Percentiles rank a stretch among this genome's conserved stretches.
Conservation (phyloP, 2,329 filamentous ascomycete genomes). For the Microdochium bolleyi region DNA sequence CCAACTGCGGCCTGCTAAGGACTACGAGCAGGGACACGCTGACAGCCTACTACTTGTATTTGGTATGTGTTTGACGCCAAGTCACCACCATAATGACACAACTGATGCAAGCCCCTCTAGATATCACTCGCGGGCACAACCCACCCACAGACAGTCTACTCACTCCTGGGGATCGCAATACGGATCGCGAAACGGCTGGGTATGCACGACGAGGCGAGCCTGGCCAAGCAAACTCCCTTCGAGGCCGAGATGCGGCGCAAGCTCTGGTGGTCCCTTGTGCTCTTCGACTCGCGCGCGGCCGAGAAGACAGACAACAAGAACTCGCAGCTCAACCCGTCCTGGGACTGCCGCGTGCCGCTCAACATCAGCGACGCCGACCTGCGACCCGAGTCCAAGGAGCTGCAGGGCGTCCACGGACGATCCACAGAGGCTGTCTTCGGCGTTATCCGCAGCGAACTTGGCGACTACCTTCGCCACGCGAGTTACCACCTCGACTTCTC, state of each 20-base stretch:
- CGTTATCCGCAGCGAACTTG: constrained; percentile 30
- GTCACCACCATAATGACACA: not conserved
- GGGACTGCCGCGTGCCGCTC: constrained; percentile 32
- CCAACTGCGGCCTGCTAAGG: constrained; percentile 40
- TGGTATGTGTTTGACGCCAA: constrained; percentile 29
- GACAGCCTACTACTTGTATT: constrained; percentile 47
- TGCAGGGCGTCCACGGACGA: constrained; percentile 15
- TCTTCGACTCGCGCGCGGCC: constrained; percentile 48
- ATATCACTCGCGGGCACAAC: constrained; percentile 32
- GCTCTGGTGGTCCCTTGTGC: constrained; percentile 53
- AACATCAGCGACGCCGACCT: constrained; percentile 40
- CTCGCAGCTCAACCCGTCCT: constrained; percentile 20
- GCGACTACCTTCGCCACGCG: constrained; percentile 25
- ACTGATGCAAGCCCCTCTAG: constrained; percentile 20
- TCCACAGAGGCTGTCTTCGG: constrained; percentile 33
- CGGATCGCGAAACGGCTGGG: constrained; percentile 51
- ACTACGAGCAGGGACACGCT: constrained; percentile 43
- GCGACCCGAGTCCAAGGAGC: constrained; percentile 27
- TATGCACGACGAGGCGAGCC: constrained; percentile 37
- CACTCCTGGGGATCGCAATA: constrained; percentile 43
- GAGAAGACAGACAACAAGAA: constrained; percentile 35
- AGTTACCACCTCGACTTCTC: constrained; percentile 24
- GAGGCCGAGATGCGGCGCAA: constrained; percentile 54
- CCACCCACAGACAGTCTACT: constrained; percentile 42
- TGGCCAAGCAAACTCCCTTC: constrained; percentile 19